Percentiles rank a stretch among this genome's conserved stretches.
phyloP scores from a whole-genome alignment of 192 early-diverging fungal genomes.

The Dissophora globulifera region DNA sequence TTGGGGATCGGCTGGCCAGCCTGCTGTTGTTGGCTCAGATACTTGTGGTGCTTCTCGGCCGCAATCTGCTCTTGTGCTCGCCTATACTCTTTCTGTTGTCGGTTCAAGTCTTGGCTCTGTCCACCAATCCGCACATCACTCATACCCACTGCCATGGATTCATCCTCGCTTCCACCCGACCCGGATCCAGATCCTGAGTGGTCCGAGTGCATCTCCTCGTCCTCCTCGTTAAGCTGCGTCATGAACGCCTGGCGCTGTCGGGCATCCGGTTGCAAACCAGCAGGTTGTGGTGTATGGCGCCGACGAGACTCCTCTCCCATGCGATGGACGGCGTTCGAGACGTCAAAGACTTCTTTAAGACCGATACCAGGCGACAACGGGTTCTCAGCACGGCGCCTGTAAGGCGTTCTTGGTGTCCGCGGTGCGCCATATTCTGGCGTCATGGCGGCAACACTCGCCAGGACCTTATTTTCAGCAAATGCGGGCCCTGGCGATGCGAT shows the following conservation, averaged over 20 bases:
- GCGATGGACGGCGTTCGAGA: constrained; percentile 81
- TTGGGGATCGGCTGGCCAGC: constrained; percentile 46
- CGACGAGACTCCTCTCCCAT: constrained; percentile 73
- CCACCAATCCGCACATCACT: no score
- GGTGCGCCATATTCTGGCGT: constrained; percentile 11
- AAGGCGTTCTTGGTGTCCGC: constrained; percentile 44
- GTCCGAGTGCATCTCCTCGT: constrained; percentile 15
- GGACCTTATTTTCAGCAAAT: constrained; percentile 25
- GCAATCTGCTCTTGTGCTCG: constrained; percentile 42
- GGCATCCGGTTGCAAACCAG: constrained; percentile 19
- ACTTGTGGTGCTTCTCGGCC: constrained; percentile 45
- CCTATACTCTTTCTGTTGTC: constrained; percentile 48
- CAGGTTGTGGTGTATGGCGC: constrained; percentile 26
- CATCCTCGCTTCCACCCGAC: constrained; percentile 9
- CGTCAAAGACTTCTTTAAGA: constrained; percentile 79
- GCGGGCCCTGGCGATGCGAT: constrained; percentile 14
- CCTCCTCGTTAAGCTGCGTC: constrained; percentile 53
- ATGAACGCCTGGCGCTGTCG: constrained; percentile 52
- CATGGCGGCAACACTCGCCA: constrained; percentile 22
- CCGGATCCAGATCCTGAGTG: constrained; percentile 17
- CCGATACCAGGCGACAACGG: constrained; percentile 62
- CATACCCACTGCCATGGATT: constrained; percentile 15
- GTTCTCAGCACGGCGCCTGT: constrained; percentile 59
- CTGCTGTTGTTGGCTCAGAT: constrained; percentile 36
- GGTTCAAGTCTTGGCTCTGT: constrained; percentile 27